Evolutionary conservation across 139 green algal species (phyloP), one percentile per base, ranked within the genome.

Genomic region (Tetraselmis chui): DNA sequence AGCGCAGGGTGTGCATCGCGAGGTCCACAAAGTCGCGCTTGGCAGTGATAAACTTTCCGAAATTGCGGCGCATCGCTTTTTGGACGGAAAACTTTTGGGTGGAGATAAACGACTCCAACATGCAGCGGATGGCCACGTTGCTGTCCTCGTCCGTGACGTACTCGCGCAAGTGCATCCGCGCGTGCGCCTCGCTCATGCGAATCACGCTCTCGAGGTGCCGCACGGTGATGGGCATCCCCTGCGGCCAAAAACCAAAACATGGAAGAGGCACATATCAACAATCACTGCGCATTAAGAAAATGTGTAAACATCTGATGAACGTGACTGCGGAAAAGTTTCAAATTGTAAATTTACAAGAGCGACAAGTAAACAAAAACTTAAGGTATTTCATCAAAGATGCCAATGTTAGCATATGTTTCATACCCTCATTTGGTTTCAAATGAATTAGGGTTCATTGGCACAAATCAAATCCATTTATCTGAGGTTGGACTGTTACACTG

Each of bases 141-240:
- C 97, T 91, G 89, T 98, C 95, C n/a, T 91, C 83, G 27, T 94
- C 88, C 0, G 86, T 88, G 32, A 99, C 97, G 30, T 93, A 92
- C 28, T 95, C 89, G 23, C 95, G 88, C 82, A 99, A 90, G 88
- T 99, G 97, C 95, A 99, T 98, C 77, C 86, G 86, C 0, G 97
- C 97, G 31, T 96, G 91, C 58, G 97, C 93, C 92, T 99, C 97
- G 0, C 87, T 83, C 96, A 99, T 98, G 86, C 97, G 95, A 79
- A 99, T 97, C 86, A 99, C 96, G 32, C 77, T 91, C 92, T 99
- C 97, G 67, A 99, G 84, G 91, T 99, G 97, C 22, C 97, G 93
- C 82, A 98, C 97, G 26, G 96, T 96, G 23, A 99, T 95, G 31
- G 96, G 95, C 92, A 99, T 95, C 85, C 96, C 96, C 67, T 97